phyloP scores from a whole-genome alignment of 148 eudicot genomes.

The Spergularia marina region DNA sequence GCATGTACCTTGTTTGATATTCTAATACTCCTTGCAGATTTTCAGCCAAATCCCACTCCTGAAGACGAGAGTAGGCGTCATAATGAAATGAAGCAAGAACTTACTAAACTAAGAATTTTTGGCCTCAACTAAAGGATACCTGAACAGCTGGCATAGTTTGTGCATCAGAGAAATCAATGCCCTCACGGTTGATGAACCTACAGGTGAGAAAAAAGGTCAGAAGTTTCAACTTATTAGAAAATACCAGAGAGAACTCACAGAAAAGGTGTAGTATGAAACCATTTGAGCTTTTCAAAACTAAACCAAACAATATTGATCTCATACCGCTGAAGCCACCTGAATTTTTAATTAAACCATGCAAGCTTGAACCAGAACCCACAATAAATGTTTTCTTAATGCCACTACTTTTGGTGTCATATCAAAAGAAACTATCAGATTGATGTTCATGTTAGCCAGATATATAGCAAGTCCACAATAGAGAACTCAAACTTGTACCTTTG shows the following conservation, averaged over 20 bases:
- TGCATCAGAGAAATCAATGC: constrained; percentile 97
- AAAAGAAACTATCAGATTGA: too few species aligned
- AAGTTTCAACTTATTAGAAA: background rate
- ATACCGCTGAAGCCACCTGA: background rate
- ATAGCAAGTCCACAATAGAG: too few species aligned
- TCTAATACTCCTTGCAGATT: constrained; percentile 87
- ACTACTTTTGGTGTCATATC: too few species aligned
- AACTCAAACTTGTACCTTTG: too few species aligned
- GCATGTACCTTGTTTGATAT: constrained; percentile 80
- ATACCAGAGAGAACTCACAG: background rate
- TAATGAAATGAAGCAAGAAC: background rate
- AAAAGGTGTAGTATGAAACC: background rate
- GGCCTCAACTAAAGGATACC: constrained; percentile 39
- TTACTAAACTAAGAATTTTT: background rate
- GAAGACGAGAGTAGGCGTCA: constrained; percentile 16
- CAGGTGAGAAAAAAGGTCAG: constrained; percentile 7
- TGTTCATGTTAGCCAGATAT: too few species aligned
- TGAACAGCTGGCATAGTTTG: constrained; percentile 89
- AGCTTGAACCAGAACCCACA: too few species aligned
- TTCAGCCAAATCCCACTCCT: constrained; percentile 98
- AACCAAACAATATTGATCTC: background rate
- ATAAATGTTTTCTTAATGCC: background rate
- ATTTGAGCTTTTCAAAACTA: background rate
- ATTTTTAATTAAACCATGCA: too few species aligned
- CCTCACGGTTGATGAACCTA: constrained; percentile 97